phyloP scores from a whole-genome alignment of 2,329 filamentous ascomycete genomes.

The Exophiala sideris region DNA sequence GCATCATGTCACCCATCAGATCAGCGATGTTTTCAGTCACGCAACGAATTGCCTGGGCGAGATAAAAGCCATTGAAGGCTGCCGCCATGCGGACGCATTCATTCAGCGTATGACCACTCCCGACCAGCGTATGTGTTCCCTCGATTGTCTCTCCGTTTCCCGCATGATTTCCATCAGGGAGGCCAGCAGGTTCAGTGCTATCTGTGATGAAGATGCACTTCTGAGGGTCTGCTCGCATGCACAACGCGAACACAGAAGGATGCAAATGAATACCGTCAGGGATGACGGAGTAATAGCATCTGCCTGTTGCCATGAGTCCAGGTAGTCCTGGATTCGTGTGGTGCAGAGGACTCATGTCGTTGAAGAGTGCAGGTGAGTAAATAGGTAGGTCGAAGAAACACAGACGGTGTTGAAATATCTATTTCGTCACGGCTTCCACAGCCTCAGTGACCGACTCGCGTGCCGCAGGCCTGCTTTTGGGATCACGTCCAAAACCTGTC shows the following conservation, averaged over 20 bases:
- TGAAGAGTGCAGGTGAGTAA: slow-evolving; percentile 36
- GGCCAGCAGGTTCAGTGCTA: slow-evolving; percentile 52
- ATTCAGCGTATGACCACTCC: slow-evolving; percentile 51
- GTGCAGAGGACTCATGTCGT: slow-evolving; percentile 52
- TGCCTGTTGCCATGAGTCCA: slow-evolving; percentile 37
- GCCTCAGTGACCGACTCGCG: too few species aligned
- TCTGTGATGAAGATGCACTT: slow-evolving; percentile 54
- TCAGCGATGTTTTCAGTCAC: slow-evolving; percentile 51
- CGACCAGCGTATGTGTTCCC: slow-evolving; percentile 53
- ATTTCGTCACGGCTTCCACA: too few species aligned
- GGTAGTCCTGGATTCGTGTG: slow-evolving; percentile 52
- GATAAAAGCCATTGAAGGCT: slow-evolving; percentile 44
- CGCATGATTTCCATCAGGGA: slow-evolving; percentile 50
- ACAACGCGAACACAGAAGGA: slow-evolving; percentile 47
- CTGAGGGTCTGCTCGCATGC: slow-evolving; percentile 46
- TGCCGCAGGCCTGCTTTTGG: too few species aligned
- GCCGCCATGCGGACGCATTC: slow-evolving; percentile 47
- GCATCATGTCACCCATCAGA: slow-evolving; percentile 47
- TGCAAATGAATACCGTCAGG: slow-evolving; percentile 55
- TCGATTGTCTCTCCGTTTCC: slow-evolving; percentile 49
- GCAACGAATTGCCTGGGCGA: slow-evolving; percentile 48
- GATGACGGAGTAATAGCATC: slow-evolving; percentile 53
- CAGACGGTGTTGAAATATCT: too few species aligned
- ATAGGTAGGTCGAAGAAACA: too few species aligned
- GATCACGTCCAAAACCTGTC: too few species aligned